These are phyloP conservation scores for Suillus cothurnatus DNA, from an alignment of 768 basidiomycete species.

Conservation along the genomic window DNA sequence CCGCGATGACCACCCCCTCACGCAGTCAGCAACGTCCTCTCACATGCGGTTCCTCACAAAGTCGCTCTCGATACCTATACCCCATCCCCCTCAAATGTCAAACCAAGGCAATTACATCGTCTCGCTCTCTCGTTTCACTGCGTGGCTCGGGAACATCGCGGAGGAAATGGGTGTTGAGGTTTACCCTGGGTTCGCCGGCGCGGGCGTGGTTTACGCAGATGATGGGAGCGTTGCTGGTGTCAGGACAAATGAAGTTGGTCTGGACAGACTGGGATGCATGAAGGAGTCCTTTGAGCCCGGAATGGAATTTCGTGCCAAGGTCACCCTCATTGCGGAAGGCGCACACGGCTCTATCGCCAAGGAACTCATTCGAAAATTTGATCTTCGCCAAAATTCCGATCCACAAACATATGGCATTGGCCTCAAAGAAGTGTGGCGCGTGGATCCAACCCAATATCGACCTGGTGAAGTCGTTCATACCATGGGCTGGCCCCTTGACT, in stretches of 20 bases:
- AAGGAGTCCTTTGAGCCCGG: constrained; percentile 95
- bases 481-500: constrained; percentile 90
- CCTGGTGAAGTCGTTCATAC: constrained; percentile 88
- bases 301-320: constrained; percentile 92
- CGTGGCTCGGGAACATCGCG: constrained; percentile 87
- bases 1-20: constrained; percentile 71
- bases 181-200: constrained; percentile 96
- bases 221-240: constrained; percentile 61
- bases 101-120: constrained; percentile 94
- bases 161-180: constrained; percentile 91
- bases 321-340: constrained; percentile 92
- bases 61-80: constrained; percentile 73
- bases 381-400: constrained; percentile 64
- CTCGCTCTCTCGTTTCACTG: constrained; percentile 84
- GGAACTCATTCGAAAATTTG: constrained; percentile 70
- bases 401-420: constrained; percentile 97
- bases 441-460: constrained; percentile 60
- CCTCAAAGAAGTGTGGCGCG: constrained; percentile 96
- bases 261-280: constrained; percentile 71
- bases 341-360: constrained; percentile 93
- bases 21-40: constrained; percentile 74
- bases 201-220: constrained; percentile 71
- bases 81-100: constrained; percentile 96
- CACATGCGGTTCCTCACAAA: constrained; percentile 86
- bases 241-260: constrained; percentile 90